A percentile compares a stretch with the other conserved stretches of the same genome.
Evolutionary conservation across 768 basidiomycete genomes (phyloP).

Genomic region (Nevesoporus exiguus): DNA sequence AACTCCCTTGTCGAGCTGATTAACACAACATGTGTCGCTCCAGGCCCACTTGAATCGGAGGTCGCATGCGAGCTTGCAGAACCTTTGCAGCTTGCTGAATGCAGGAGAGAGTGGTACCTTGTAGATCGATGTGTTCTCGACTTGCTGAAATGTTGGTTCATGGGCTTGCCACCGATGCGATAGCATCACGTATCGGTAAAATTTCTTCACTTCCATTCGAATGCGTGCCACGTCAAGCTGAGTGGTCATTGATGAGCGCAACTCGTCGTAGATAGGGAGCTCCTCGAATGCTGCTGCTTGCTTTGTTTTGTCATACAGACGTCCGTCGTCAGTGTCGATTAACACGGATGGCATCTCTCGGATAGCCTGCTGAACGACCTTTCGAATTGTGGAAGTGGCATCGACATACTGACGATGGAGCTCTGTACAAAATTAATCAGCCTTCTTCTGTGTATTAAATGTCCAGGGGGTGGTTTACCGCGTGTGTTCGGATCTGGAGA

Average conservation of each 20-base stretch:
- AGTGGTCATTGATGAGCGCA: neutral
- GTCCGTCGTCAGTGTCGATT: neutral
- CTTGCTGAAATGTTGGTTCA: neutral
- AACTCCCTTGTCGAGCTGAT: neutral
- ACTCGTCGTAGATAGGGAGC: neutral
- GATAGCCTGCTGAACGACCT: neutral
- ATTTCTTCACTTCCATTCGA: neutral
- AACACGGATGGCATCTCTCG: neutral
- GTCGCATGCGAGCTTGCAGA: neutral
- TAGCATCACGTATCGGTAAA: neutral
- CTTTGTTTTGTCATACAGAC: neutral
- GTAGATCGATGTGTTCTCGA: neutral
- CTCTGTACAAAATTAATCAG: neutral
- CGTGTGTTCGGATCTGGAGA: neutral
- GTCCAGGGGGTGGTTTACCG: neutral
- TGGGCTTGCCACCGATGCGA: neutral
- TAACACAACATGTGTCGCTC: neutral
- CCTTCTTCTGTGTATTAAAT: neutral
- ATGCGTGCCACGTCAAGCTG: neutral
- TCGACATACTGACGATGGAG: neutral
- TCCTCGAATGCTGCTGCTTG: neutral
- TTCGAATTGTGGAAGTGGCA: neutral
- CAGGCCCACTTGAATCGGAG: neutral
- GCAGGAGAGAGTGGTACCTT: neutral
- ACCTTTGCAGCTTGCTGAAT: neutral